These are phyloP conservation scores for Bidens hawaiensis DNA, from an alignment of 140 eudicot genomes.

Conservation along the genomic window DNA sequence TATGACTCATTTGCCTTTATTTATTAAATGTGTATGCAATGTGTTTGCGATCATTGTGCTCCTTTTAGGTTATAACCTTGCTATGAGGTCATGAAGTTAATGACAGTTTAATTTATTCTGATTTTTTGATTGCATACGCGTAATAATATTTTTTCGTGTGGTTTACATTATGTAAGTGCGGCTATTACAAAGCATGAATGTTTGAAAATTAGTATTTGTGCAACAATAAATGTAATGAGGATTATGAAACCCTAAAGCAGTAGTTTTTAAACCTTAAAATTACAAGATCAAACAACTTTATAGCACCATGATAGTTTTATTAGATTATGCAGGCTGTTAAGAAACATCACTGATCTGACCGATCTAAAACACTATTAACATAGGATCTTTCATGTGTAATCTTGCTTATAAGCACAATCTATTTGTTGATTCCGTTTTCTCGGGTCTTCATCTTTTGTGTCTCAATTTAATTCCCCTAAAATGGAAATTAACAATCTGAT, in stretches of 20 bases:
- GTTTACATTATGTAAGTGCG: neutral
- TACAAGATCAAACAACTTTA: neutral
- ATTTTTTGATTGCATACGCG: neutral
- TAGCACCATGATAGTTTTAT: conserved; percentile 2
- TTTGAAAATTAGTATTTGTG: conserved; percentile 7
- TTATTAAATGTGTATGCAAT: neutral
- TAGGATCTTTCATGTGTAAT: neutral
- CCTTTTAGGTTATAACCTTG: conserved; percentile 16
- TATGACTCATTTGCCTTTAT: conserved; percentile 16
- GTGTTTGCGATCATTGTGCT: conserved; percentile 21
- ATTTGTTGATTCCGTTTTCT: neutral
- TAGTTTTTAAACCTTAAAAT: neutral
- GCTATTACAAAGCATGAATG: neutral
- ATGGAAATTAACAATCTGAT: neutral
- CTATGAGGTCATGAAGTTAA: conserved; percentile 8
- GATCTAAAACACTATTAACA: neutral
- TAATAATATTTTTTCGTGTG: neutral
- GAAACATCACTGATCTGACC: neutral
- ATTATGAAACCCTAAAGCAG: conserved; percentile 1
- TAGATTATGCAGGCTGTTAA: conserved; percentile 1
- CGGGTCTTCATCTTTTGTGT: neutral
- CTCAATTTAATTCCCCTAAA: neutral
- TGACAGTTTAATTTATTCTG: neutral
- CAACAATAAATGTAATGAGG: neutral
- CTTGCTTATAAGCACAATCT: conserved; percentile 3